Percentiles rank a stretch among this genome's conserved stretches.
Evolutionary conservation across 805 yeast genomes (phyloP).

Genomic region (Tetrapisispora iriomotensis): DNA sequence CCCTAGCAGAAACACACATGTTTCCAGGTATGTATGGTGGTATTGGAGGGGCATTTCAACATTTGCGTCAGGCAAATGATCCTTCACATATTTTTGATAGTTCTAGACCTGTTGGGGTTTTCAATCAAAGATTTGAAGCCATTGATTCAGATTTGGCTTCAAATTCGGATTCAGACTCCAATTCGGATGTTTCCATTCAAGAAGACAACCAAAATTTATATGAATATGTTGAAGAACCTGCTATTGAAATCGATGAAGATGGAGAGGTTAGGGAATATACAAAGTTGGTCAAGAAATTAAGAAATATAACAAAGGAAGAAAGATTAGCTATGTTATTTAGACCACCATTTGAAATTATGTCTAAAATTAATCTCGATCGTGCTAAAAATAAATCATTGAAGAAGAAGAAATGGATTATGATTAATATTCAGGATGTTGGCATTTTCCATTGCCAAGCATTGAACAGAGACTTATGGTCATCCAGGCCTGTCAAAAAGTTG

Average conservation of each 20-base stretch:
- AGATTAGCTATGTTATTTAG: slow-evolving; percentile 74
- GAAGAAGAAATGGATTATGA: slow-evolving; percentile 67
- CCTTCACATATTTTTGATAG: slow-evolving; percentile 29
- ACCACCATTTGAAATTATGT: slow-evolving; percentile 89
- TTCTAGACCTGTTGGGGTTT: slow-evolving; percentile 27
- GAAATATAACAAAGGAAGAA: slow-evolving; percentile 28
- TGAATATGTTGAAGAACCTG: slow-evolving; percentile 27
- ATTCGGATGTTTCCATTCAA: slow-evolving; percentile 28
- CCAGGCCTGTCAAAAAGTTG: slow-evolving; percentile 48
- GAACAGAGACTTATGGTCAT: slow-evolving; percentile 90
- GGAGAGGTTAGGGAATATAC: slow-evolving; percentile 30
- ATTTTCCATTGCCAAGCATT: slow-evolving; percentile 84
- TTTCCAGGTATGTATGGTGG: slow-evolving; percentile 33
- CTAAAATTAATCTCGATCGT: slow-evolving; percentile 52
- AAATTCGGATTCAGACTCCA: slow-evolving; percentile 32
- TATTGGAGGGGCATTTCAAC: slow-evolving; percentile 29
- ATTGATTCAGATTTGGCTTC: slow-evolving; percentile 10
- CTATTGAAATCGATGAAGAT: slow-evolving; percentile 27
- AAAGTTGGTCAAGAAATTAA: slow-evolving; percentile 21
- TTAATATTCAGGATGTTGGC: slow-evolving; percentile 77
- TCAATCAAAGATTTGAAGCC: slow-evolving; percentile 28
- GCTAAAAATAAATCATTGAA: slow-evolving; percentile 60
- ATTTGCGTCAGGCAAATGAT: slow-evolving; percentile 14
- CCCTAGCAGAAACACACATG: slow-evolving; percentile 39
- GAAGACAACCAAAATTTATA: slow-evolving; percentile 32